Percentiles rank a stretch among this genome's conserved stretches.
These are phyloP conservation scores for Solioccasus polychromus DNA, from an alignment of 768 basidiomycete genomes.

Conservation along the genomic window DNA sequence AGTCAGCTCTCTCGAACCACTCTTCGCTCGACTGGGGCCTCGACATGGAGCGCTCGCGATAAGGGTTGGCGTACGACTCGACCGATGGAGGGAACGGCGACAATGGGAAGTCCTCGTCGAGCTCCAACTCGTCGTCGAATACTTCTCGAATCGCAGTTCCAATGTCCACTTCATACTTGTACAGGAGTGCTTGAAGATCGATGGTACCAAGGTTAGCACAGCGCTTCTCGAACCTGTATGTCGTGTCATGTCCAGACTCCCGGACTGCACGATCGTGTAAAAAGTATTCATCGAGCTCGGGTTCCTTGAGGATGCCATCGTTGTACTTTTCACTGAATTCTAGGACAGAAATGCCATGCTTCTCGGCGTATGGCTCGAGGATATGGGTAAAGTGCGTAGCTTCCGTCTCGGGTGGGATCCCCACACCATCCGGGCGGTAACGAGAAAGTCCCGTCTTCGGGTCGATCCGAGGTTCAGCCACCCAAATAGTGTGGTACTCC, in stretches of 20 bases:
- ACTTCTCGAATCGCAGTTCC: conserved; percentile 96
- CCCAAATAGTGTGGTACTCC: conserved; percentile 98
- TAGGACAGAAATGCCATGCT: conserved; percentile 88
- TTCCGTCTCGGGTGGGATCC: conserved; percentile 98
- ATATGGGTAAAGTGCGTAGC: conserved; percentile 98
- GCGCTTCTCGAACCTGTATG: conserved; percentile 96
- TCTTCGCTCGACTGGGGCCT: conserved; percentile 75
- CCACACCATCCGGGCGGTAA: conserved; percentile 89
- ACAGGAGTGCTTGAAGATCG: conserved; percentile 91
- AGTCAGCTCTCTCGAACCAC: conserved; percentile 91
- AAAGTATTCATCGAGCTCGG: conserved; percentile 94
- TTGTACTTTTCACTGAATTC: conserved; percentile 99
- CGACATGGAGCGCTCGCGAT: conserved; percentile 55
- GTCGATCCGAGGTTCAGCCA: conserved; percentile 91
- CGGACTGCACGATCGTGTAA: conserved; percentile 94
- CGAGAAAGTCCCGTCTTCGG: conserved; percentile 92
- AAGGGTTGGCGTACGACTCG: conserved; percentile 62
- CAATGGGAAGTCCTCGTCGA: conserved; percentile 90
- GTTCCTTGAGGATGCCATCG: conserved; percentile 76
- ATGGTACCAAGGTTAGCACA: conserved; percentile 97
- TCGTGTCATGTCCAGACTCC: conserved; percentile 95
- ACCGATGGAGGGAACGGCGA: conserved; percentile 88
- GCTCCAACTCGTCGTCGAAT: conserved; percentile 87
- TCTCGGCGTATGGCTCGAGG: conserved; percentile 89
- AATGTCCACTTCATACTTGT: conserved; percentile 99